Evolutionary conservation across 2,329 filamentous ascomycete species (phyloP), one percentile per base, ranked within the genome.

Genomic region (Phialocephala subalpina): DNA sequence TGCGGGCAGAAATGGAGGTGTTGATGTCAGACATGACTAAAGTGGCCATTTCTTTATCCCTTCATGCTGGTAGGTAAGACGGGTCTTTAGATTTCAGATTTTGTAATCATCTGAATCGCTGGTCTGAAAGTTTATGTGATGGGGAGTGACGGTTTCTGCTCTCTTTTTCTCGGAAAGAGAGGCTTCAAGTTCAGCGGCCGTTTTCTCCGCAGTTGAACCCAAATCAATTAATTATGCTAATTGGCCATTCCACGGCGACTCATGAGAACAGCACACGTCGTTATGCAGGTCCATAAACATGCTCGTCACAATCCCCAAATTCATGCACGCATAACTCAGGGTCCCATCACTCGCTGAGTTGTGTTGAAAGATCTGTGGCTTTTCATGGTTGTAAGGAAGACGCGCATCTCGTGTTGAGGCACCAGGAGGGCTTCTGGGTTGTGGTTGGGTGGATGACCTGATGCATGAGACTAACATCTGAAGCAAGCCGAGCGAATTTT

Each of bases 51-150:
- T n/a, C n/a, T n/a, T n/a, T n/a, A n/a, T n/a, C n/a, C n/a, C 18
- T 14, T 33, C 18, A 22, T n/a, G 33, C 52, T 29, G n/a, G 52
- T 36, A 55, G 27, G 52, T 18, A n/a, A n/a, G n/a, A n/a, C n/a
- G n/a, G n/a, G n/a, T n/a, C n/a, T n/a, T n/a, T n/a, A n/a, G n/a
- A n/a, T n/a, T 33, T 35, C 29, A 38, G n/a, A 29, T 36, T 38
- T 57, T 57, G 53, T 38, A 57, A 38, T 57, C 55, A 38, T 57
- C 55, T 57, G 55, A 57, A 57, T 57, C 55, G 55, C 52, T 6
- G 16, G 5, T 25, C 16, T 12, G 20, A 16, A 53, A 53, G 47
- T 42, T 16, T 42, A 18, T n/a, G 40, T 42, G 12, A 16, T 42
- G 40, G 40, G 40, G 40, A 18, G 47, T 14, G 14, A 53, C 18